Evolutionary conservation across 805 yeast genomes (phyloP).

Genomic region (Starmerella apicola): DNA sequence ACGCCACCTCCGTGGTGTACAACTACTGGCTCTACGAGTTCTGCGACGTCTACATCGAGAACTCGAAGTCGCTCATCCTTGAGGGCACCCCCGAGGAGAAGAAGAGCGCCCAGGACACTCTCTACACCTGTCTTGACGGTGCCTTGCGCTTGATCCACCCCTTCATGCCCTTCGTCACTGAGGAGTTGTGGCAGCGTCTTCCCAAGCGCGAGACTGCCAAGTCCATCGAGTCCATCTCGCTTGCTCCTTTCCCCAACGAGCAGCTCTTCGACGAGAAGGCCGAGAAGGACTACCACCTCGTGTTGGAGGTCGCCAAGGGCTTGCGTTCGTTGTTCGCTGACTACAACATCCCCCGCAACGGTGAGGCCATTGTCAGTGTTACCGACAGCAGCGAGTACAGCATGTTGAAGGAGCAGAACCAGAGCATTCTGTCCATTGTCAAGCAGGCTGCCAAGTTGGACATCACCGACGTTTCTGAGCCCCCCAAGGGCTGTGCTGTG

Average conservation of each 20-base stretch:
- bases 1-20: conserved; percentile 75
- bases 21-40: conserved; percentile 89
- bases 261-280: conserved; percentile 51
- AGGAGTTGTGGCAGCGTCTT: conserved; percentile 98
- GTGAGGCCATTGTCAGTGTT: conserved; percentile 74
- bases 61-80: conserved; percentile 80
- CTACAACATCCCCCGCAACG: conserved; percentile 78
- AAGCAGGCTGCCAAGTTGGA: conserved; percentile 72
- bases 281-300: conserved; percentile 65
- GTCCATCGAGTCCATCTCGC: conserved; percentile 51
- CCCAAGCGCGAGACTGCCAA: conserved; percentile 72
- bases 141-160: conserved; percentile 91
- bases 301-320: conserved; percentile 74
- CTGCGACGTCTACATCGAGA: conserved; percentile 97
- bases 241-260: conserved; percentile 67
- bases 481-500: conserved; percentile 86
- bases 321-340: conserved; percentile 88
- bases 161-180: conserved; percentile 94
- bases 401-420: conserved; percentile 57
- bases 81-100: conserved; percentile 82
- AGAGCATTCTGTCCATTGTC: conserved; percentile 80
- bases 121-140: conserved; percentile 83
- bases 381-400: conserved; percentile 35
- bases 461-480: conserved; percentile 45
- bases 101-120: conserved; percentile 84